Conservation (phyloP, 768 basidiomycete species). For the Mycena kentingensis region DNA sequence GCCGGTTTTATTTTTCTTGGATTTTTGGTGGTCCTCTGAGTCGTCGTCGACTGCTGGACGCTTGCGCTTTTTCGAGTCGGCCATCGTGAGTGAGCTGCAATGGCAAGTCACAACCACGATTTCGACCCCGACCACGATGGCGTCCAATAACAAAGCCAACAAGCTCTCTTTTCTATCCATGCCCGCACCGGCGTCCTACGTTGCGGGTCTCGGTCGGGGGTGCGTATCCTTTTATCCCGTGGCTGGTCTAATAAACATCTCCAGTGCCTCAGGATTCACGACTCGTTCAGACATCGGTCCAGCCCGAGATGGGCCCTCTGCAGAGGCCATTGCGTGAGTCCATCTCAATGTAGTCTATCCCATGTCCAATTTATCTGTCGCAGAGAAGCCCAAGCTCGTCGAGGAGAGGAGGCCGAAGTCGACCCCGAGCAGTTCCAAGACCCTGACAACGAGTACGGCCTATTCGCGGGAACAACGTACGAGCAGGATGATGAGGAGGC, state of each 20-base stretch:
- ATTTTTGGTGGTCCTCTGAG: conserved; percentile 33
- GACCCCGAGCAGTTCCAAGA: conserved; percentile 94
- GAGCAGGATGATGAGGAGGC: conserved; percentile 98
- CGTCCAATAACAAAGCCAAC: conserved; percentile 61
- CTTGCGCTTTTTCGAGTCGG: conserved; percentile 31
- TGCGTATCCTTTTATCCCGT: conserved; percentile 38
- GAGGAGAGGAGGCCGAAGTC: conserved; percentile 86
- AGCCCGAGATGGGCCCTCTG: conserved; percentile 91
- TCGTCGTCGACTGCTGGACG: neutral
- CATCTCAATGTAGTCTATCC: neutral
- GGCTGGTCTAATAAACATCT: conserved; percentile 14
- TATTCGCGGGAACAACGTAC: conserved; percentile 95
- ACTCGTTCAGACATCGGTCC: conserved; percentile 99
- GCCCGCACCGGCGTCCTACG: conserved; percentile 95
- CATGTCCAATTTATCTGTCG: conserved; percentile 2
- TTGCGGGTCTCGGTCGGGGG: conserved; percentile 98
- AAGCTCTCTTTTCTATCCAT: conserved; percentile 87
- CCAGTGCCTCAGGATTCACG: conserved; percentile 93
- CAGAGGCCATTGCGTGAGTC: conserved; percentile 84
- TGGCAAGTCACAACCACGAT: neutral
- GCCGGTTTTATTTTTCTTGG: conserved; percentile 42
- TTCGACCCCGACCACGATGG: conserved; percentile 41
- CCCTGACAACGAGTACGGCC: conserved; percentile 94
- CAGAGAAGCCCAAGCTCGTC: conserved; percentile 82
- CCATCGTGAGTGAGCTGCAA: conserved; percentile 21